A percentile compares a stretch with the other conserved stretches of the same genome.
Evolutionary conservation across 352 stramenopile genomes (phyloP).

Genomic region (Phytophthora vignae): DNA sequence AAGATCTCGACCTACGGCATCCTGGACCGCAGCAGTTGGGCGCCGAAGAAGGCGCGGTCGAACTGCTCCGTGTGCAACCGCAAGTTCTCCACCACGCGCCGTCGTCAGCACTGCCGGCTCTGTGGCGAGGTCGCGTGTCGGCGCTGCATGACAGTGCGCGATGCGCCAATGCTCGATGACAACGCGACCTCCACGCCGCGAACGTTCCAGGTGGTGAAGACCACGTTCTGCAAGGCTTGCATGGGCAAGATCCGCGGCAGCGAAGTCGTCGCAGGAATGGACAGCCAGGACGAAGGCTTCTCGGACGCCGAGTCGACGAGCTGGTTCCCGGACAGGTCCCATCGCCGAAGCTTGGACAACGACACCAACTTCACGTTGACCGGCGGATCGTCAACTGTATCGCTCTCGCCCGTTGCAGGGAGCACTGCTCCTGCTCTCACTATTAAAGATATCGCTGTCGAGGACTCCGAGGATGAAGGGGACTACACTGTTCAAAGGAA

Average conservation of each 20-base stretch:
- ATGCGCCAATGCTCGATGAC: slow-evolving; percentile 46
- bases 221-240: slow-evolving; percentile 65
- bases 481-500: slow-evolving; percentile 13
- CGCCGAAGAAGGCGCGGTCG: slow-evolving; percentile 49
- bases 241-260: slow-evolving; percentile 58
- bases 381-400: slow-evolving; percentile 21
- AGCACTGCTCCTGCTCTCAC: slow-evolving; percentile 22
- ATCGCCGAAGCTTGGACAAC: slow-evolving; percentile 35
- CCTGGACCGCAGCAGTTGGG: slow-evolving; percentile 58
- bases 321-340: slow-evolving; percentile 34
- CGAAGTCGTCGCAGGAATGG: slow-evolving; percentile 13
- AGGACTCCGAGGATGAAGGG: slow-evolving; percentile 22
- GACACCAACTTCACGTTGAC: slow-evolving; percentile 20
- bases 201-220: slow-evolving; percentile 65
- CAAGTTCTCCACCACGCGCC: slow-evolving; percentile 65
- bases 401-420: slow-evolving; percentile 15
- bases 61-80: slow-evolving; percentile 69
- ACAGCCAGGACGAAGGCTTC: slow-evolving; percentile 43
- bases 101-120: slow-evolving; percentile 78
- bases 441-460: slow-evolving; percentile 5
- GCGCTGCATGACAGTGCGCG: slow-evolving; percentile 68
- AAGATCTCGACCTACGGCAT: slow-evolving; percentile 69
- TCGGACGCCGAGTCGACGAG: slow-evolving; percentile 43
- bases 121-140: slow-evolving; percentile 82
- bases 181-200: slow-evolving; percentile 29